A percentile compares a stretch with the other conserved stretches of the same genome.
phyloP scores from a whole-genome alignment of 768 basidiomycete genomes.

The Russula virescens region DNA sequence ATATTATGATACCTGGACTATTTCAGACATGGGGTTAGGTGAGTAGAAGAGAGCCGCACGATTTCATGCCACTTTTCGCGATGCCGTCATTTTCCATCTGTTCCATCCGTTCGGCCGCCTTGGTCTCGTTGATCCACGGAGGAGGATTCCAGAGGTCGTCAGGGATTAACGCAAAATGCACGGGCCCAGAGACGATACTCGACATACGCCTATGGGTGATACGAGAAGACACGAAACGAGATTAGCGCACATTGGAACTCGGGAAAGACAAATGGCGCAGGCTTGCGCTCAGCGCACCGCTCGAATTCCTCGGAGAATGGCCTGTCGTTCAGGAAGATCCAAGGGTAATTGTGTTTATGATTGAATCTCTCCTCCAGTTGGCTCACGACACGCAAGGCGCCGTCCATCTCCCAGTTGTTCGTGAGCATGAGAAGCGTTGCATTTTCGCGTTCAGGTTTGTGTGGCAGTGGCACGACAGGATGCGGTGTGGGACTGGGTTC shows the following conservation, averaged over 20 bases:
- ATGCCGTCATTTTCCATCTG: conserved; percentile 33
- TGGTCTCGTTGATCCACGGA: conserved; percentile 46
- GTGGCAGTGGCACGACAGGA: too few species aligned
- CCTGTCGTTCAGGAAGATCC: conserved; percentile 84
- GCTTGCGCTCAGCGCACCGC: conserved; percentile 35
- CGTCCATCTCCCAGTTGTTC: conserved; percentile 57
- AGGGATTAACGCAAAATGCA: conserved; percentile 41
- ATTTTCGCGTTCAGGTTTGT: conserved; percentile 18
- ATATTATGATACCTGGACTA: conserved; percentile 41
- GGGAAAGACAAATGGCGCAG: neutral
- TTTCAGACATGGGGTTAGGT: neutral
- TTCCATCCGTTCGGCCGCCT: conserved; percentile 36
- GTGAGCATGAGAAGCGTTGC: conserved; percentile 46
- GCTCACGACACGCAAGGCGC: conserved; percentile 57
- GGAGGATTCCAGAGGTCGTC: conserved; percentile 46
- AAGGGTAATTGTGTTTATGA: conserved; percentile 70
- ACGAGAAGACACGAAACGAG: too few species aligned
- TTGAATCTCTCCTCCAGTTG: conserved; percentile 89
- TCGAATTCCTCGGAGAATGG: conserved; percentile 75
- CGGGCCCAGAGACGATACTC: conserved; percentile 31
- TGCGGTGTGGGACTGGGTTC: too few species aligned
- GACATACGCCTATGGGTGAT: conserved; percentile 29
- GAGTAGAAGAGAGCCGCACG: neutral
- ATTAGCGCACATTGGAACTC: neutral
- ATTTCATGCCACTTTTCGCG: conserved; percentile 14